Percentiles rank a stretch among this genome's conserved stretches.
Evolutionary conservation across 202 grass and related monocot species (phyloP).

Genomic region (Elaeis oleifera): DNA sequence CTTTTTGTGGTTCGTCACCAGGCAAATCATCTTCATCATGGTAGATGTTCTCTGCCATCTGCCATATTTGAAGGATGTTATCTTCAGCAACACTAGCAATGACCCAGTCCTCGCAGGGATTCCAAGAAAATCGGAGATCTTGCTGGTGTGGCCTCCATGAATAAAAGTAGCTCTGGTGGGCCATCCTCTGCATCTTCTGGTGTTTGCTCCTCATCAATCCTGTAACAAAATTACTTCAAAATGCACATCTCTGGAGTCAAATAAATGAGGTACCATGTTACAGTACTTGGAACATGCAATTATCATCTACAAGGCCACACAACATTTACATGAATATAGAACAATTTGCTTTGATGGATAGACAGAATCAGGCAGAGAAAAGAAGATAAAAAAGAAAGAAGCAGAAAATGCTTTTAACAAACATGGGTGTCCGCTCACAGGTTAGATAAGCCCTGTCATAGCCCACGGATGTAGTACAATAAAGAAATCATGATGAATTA

Average conservation of each 20-base stretch:
- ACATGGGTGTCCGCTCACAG: too few relatives aligned
- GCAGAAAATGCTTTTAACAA: too few relatives aligned
- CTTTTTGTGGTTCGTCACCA: conserved; percentile 46
- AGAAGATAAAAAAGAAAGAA: not conserved
- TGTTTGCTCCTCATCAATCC: conserved; percentile 86
- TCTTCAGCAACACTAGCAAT: conserved; percentile 87
- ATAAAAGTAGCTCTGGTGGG: conserved; percentile 81
- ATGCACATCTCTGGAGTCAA: not conserved
- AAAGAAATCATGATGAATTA: too few relatives aligned
- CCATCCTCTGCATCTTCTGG: conserved; percentile 88
- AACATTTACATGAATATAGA: not conserved
- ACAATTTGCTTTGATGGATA: too few relatives aligned
- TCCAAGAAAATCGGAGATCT: conserved; percentile 98
- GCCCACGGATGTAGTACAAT: too few relatives aligned
- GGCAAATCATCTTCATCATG: conserved; percentile 85
- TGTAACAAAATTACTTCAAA: conserved; percentile 15
- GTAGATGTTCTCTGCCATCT: conserved; percentile 99
- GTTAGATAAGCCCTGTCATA: too few relatives aligned
- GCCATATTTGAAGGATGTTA: conserved; percentile 99
- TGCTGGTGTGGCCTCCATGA: conserved; percentile 92
- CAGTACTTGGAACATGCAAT: too few relatives aligned
- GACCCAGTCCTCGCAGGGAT: conserved; percentile 88
- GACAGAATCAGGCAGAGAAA: not conserved
- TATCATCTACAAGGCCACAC: not conserved
- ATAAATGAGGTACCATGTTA: too few relatives aligned